Percentiles rank a stretch among this genome's conserved stretches.
Evolutionary conservation across 495 filamentous ascomycete genomes (phyloP).

Genomic region (Talaromyces ruber): DNA sequence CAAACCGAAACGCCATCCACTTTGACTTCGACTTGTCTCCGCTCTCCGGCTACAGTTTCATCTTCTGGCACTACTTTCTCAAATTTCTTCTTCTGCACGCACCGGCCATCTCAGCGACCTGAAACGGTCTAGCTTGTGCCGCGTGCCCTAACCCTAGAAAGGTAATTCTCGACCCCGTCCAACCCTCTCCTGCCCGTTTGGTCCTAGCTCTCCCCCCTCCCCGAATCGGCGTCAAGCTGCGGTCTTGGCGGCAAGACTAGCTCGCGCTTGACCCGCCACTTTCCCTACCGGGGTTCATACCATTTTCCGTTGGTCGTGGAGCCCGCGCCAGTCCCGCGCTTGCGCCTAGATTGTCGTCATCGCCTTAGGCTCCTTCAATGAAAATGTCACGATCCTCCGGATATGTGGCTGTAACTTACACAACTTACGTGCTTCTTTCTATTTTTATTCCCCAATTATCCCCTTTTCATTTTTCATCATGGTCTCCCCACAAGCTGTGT

Average conservation of each 20-base stretch:
- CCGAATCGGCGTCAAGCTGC: neutral
- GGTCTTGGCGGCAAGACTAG: neutral
- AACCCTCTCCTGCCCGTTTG: neutral
- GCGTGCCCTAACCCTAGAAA: neutral
- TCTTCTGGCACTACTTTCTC: neutral
- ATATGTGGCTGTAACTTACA: neutral
- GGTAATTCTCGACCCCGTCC: neutral
- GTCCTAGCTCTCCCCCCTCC: neutral
- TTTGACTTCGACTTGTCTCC: neutral
- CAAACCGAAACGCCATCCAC: neutral
- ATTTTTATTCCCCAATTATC: neutral
- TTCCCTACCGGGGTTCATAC: neutral
- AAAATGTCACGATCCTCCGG: neutral
- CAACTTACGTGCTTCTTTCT: neutral
- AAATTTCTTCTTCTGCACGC: neutral
- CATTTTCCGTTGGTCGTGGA: neutral
- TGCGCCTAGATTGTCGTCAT: conserved; percentile 5
- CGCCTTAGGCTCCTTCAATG: neutral
- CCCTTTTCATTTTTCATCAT: neutral
- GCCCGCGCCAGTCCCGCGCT: neutral
- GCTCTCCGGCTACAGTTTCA: neutral
- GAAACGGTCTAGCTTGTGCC: neutral
- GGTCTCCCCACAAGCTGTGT: neutral
- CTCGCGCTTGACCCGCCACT: neutral
- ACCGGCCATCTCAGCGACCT: neutral